Evolutionary conservation across 768 basidiomycete genomes (phyloP), one percentile per base, ranked within the genome.

Genomic region (Lepiota venenata): DNA sequence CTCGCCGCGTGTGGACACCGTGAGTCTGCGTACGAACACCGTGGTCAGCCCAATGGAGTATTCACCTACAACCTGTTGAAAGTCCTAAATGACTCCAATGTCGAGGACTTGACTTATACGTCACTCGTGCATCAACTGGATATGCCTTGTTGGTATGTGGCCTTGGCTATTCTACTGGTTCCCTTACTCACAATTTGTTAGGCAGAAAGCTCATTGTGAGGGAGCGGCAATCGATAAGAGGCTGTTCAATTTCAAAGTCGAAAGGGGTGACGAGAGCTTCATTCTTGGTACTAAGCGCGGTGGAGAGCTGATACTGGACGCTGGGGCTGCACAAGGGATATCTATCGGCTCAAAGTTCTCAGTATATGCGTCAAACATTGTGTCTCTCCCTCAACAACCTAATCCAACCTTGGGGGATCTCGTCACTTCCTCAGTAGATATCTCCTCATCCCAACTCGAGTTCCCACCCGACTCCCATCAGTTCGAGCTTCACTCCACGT

Each of bases 1-100:
- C 61, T 77, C 14, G 75, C 76, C 2, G 75, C 76, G 1, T 77
- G 76, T 51, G 65, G 71, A 1, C 60, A 65, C 4, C 62, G 67
- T 1, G 67, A 76, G 44, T 41, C 57, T 0, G 25, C 25, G 25
- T 25, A 25, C 5, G 25, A 25, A 5, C 25, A 25, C 5, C 25
- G 3, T 25, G 5, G 3, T 25, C 3, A 25, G 5, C 25, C 5
- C 25, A 25, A 25, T 25, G 25, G 25, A 2, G 25, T 25, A 25
- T 25, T 25, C 25, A 25, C 25, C 25, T 25, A 2, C 25, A 25
- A 5, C 25, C 25, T 25, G 25, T 25, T 25, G 5, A 25, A 25
- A 25, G 25, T 25, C 25, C 25, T 25, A 5, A 25, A 25, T 25
- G 3, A 25, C 3, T 25, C 2, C 25, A 25, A 63, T 15, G 35